Evolutionary conservation across 78 protist species (phyloP), one percentile per base, ranked within the genome.

Genomic region (Planoprotostelium fungivorum): DNA sequence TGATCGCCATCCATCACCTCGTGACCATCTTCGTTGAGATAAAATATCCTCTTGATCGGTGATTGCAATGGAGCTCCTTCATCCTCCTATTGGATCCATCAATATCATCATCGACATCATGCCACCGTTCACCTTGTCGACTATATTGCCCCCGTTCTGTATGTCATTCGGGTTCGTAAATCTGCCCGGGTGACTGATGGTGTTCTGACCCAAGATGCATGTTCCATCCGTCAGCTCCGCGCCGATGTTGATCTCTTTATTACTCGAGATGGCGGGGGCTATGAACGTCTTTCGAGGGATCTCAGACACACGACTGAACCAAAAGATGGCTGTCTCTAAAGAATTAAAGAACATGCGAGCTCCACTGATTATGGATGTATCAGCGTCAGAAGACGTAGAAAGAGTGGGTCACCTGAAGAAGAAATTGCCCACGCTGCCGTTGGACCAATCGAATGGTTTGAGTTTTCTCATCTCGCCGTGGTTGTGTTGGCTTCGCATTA

Each of bases 321-420:
- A 31, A 31, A 84, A 84, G 31, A 84, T 84, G 36, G 86, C 86
- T 5, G 86, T 31, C 31, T 84, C 86, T 1, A 84, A 10, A 5
- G 86, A 84, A 31, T 31, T 31, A 10, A 84, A 84, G 10, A 84
- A 84, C 86, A 84, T 28, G 86, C 86, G 86, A 84, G 86, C 86
- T 1, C 86, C 86, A 5, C 37, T 31, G 86, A 28, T 5, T 1
- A 28, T 31, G 86, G 29, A 28, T 31, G 86, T 5, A 23, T 31
- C 1, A 5, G 25, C 16, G 31, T 16, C 16, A 25, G 31, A 51
- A 31, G 10, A 1, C 31, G 86, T 10, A 28, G 86, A 28, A 84
- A 28, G 31, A 28, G 23, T 28, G 37, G 31, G 34, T 34, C 86
- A 28, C 37, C 37, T 84, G 86, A 84, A 84, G 31, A 84, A 84